These are phyloP conservation scores for Aspergillus unguis DNA, from an alignment of 2,329 filamentous ascomycete species.

Conservation along the genomic window DNA sequence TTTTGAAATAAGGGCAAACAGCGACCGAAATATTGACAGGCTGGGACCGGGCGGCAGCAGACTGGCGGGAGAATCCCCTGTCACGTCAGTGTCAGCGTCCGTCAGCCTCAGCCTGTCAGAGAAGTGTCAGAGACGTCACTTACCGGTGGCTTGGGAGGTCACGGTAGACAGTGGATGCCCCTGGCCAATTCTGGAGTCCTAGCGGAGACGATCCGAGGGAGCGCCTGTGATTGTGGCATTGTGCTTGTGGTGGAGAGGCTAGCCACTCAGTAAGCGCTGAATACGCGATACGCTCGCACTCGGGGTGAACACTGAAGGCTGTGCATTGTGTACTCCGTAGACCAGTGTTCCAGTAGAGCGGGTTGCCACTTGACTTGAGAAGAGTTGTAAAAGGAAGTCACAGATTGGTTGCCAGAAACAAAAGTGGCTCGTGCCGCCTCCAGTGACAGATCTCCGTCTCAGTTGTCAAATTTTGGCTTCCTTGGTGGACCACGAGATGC, in stretches of 20 bases:
- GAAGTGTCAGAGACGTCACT: constrained; percentile 7
- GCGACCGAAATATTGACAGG: not conserved
- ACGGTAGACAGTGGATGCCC: not conserved
- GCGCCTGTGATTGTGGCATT: too few species aligned
- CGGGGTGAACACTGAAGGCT: too few species aligned
- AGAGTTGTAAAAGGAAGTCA: not conserved
- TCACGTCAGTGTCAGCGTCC: constrained; percentile 2
- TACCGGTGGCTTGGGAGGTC: not conserved
- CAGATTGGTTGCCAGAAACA: constrained; percentile 5
- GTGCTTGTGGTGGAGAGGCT: too few species aligned
- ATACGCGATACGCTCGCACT: too few species aligned
- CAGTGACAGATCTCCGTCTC: not conserved
- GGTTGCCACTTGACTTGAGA: not conserved
- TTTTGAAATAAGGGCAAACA: not conserved
- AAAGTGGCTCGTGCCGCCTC: not conserved
- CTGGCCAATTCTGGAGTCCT: not conserved
- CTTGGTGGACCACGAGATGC: not conserved
- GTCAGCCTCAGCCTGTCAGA: constrained; percentile 4
- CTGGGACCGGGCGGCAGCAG: not conserved
- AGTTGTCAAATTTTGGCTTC: constrained; percentile 6
- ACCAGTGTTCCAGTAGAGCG: too few species aligned
- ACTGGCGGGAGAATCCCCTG: not conserved
- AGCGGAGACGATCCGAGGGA: not conserved
- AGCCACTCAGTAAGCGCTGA: too few species aligned
- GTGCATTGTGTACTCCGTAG: too few species aligned